These are phyloP conservation scores for Aspergillus nidulans DNA, from an alignment of 495 filamentous ascomycete species.

Conservation along the genomic window DNA sequence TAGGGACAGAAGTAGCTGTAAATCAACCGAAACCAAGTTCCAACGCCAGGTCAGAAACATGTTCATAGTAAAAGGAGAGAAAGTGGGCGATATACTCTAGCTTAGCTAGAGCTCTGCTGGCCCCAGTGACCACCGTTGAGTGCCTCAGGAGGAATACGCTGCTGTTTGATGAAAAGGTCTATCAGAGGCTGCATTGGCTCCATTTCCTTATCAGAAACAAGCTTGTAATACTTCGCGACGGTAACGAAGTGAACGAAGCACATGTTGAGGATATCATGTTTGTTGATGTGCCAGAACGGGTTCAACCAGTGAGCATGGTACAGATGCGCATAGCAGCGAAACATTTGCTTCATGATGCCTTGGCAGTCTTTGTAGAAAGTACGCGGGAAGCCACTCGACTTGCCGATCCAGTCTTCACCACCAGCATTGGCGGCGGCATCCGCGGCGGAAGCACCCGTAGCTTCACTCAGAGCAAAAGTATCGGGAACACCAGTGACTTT, in stretches of 20 bases:
- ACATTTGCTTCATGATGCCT: slow-evolving; percentile 94
- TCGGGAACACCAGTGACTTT: slow-evolving; percentile 50
- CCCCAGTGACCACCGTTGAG: slow-evolving; percentile 47
- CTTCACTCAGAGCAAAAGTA: slow-evolving; percentile 57
- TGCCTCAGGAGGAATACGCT: slow-evolving; percentile 70
- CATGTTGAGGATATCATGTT: slow-evolving; percentile 85
- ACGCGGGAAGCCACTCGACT: slow-evolving; percentile 80
- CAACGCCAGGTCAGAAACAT: slow-evolving; percentile 41
- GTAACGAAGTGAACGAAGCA: slow-evolving; percentile 92
- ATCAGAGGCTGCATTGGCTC: slow-evolving; percentile 93
- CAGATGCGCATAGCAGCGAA: slow-evolving; percentile 89
- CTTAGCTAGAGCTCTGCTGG: slow-evolving; percentile 36
- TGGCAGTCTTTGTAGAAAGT: slow-evolving; percentile 81
- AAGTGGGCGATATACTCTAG: slow-evolving; percentile 21
- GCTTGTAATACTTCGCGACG: slow-evolving; percentile 76
- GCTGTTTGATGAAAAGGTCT: slow-evolving; percentile 81
- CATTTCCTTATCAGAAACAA: slow-evolving; percentile 77
- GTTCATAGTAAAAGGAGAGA: slow-evolving; percentile 24
- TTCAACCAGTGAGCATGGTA: slow-evolving; percentile 81
- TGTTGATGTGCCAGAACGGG: slow-evolving; percentile 77
- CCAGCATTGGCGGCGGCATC: slow-evolving; percentile 34
- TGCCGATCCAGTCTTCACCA: slow-evolving; percentile 74
- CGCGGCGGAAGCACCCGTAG: slow-evolving; percentile 54
- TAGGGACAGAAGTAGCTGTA: slow-evolving; percentile 8
- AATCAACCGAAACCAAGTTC: slow-evolving; percentile 13